These are phyloP conservation scores for Hemileccinum impolitum DNA, from an alignment of 768 basidiomycete genomes.

Conservation along the genomic window DNA sequence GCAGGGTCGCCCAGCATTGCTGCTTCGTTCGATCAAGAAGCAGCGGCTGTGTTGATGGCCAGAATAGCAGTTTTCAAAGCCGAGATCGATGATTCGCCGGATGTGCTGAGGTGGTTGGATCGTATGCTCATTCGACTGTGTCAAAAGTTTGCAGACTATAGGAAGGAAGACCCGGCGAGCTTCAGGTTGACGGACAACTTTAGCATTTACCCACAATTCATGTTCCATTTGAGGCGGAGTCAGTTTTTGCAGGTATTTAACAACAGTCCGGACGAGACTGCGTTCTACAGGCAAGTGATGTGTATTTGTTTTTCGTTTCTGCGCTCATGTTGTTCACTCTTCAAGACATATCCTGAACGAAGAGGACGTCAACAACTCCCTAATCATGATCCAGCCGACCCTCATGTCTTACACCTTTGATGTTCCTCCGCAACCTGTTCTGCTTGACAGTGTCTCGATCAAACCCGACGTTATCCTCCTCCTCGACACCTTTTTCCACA, in stretches of 20 bases:
- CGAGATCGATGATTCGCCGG: slow-evolving; percentile 96
- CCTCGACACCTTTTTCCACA: slow-evolving; percentile 99
- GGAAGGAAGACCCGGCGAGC: slow-evolving; percentile 94
- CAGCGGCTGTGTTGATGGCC: slow-evolving; percentile 96
- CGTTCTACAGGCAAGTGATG: slow-evolving; percentile 80
- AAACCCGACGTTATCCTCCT: slow-evolving; percentile 95
- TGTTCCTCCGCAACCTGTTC: slow-evolving; percentile 84
- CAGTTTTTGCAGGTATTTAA: slow-evolving; percentile 99
- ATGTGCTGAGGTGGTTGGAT: slow-evolving; percentile 96
- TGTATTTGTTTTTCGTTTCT: not conserved
- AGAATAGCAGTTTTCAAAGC: slow-evolving; percentile 99
- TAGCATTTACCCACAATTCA: slow-evolving; percentile 99
- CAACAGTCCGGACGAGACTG: slow-evolving; percentile 99
- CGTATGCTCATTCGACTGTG: slow-evolving; percentile 97
- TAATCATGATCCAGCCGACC: slow-evolving; percentile 99
- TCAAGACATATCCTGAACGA: slow-evolving; percentile 88
- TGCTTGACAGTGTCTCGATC: slow-evolving; percentile 96
- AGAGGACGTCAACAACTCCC: slow-evolving; percentile 97
- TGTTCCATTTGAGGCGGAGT: slow-evolving; percentile 97
- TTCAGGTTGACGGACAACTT: slow-evolving; percentile 95
- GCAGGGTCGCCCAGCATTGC: slow-evolving; percentile 94
- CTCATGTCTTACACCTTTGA: slow-evolving; percentile 99
- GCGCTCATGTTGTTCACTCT: slow-evolving; percentile 2
- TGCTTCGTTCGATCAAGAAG: slow-evolving; percentile 95
- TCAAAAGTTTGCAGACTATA: slow-evolving; percentile 98